Evolutionary conservation across 1,139 yeast genomes (phyloP), one percentile per base, ranked within the genome.

Genomic region (Blastobotrys aristatus): DNA sequence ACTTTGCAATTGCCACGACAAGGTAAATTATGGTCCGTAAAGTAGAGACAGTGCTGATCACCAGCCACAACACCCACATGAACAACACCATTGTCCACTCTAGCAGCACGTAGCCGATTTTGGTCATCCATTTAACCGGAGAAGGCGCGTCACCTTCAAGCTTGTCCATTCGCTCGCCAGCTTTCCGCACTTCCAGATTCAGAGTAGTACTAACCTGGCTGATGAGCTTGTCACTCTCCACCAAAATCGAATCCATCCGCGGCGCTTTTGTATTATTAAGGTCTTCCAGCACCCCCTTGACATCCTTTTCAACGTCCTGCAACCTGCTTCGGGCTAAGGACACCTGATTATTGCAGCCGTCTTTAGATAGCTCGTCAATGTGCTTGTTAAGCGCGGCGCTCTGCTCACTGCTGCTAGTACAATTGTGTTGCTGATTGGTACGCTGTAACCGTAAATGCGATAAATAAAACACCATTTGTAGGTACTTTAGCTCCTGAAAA

Each of bases 121-220:
- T 50, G 48, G 53, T 49, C 20, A 59, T 30, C 51, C 59, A 50
- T 24, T 55, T 53, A 18, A 62, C 44, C 3, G 48, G 47, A 14
- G 58, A 49, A 11, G 59, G 56, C 16, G 56, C 41, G 8, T 55
- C 50, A 8, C 54, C 51, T 39, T 61, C 65, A 44, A 82, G 67
- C 40, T 73, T 74, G 51, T 84, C 95, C 24, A 82, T 69, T 44
- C 80, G 74, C 60, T 86, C 95, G 44, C 77, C 77, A n/a, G 85
- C 70, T 53, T 80, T 78, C 49, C 95, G 71, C 36, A 86, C 69
- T 57, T 85, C 87, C 46, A 87, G 67, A 27, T 89, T 79, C 45
- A 87, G 68, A 0, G 94, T 83, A 0, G 96, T 88, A 63, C 84
- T 86, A 51, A 88, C 83, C 60, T 86, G 95, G 54, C 92, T 85